Percentiles rank a stretch among this genome's conserved stretches.
phyloP scores from a whole-genome alignment of 164 flowering plant species.

The Echeveria elegans region DNA sequence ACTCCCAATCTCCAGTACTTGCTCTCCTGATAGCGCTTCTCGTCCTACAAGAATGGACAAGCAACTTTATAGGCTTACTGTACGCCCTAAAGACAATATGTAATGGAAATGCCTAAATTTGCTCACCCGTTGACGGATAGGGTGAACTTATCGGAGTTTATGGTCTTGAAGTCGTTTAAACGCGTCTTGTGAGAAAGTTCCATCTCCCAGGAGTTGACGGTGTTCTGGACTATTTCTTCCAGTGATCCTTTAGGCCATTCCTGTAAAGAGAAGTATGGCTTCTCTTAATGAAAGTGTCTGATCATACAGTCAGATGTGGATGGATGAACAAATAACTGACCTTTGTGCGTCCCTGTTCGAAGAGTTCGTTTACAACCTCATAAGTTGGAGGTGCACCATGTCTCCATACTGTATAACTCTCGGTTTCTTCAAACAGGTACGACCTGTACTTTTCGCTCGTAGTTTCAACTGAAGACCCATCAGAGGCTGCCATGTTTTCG shows the following conservation, averaged over 20 bases:
- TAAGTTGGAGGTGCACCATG: constrained; percentile 72
- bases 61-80: neutral
- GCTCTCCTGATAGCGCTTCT: constrained; percentile 64
- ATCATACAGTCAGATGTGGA: neutral
- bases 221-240: constrained; percentile 75
- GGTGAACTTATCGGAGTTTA: constrained; percentile 74
- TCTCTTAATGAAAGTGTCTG: neutral
- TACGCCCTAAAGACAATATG: neutral
- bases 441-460: constrained; percentile 51
- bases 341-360: constrained; percentile 71
- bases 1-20: constrained; percentile 59
- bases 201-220: constrained; percentile 91
- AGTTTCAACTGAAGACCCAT: neutral
- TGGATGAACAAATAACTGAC: constrained; percentile 16
- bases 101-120: neutral
- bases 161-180: constrained; percentile 59
- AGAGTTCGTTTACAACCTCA: constrained; percentile 54
- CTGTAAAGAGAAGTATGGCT: constrained; percentile 16
- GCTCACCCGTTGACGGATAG: constrained; percentile 75
- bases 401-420: constrained; percentile 46
- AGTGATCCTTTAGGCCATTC: constrained; percentile 76
- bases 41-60: constrained; percentile 33
- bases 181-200: constrained; percentile 79
- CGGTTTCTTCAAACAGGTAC: constrained; percentile 39
- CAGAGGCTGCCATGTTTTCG: neutral